Base-by-base conservation (phyloP, 371 early-diverging fungal species). In the Sporodiniella umbellata region DNA sequence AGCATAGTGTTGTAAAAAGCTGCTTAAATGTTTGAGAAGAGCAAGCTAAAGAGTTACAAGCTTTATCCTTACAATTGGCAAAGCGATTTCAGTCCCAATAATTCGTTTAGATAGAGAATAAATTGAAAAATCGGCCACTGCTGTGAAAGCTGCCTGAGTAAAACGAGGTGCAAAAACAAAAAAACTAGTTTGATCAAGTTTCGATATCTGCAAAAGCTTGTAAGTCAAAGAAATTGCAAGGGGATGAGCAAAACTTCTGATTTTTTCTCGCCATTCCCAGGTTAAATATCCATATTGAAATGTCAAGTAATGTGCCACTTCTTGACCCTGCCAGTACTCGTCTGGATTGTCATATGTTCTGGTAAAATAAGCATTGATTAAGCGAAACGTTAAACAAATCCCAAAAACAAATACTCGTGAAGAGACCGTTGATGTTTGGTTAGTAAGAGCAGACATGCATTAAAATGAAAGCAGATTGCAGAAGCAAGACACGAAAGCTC, bases 271-370 rank as follows among this genome's bases (percentile, higher is more conserved):
- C 96, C 95, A 95, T 64, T 95, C 95, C 95, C 96, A 96, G 4
- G 96, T 94, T 58, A 88, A 56, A 53, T 88, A 88, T 2, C 97
- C 96, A 62, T 86, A 77, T 53, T 88, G 89, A 78, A 90, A 95
- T 0, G 83, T 86, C 28, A 79, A 55, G 24, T 63, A 56, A 71
- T 95, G 92, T 0, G 90, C 95, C 8, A 95, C 86, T 70, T 97
- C 95, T 22, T 84, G 79, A 0, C 86, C 69, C 59, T 95, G 95
- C 90, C 92, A 95, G 59, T 89, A 91, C 58, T 95, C 95, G 64
- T 95, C 95, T 0, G 95, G 92, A 51, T 82, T 80, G 60, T 85
- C 89, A 57, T 81, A 92, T 3, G 93, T 92, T 15, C 67, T 58
- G 30, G 86, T 79, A 7, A 80, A 42, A 21, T 76, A 60, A 2